phyloP scores from a whole-genome alignment of 2,329 filamentous ascomycete species.

The Thermochaetoides dissita region DNA sequence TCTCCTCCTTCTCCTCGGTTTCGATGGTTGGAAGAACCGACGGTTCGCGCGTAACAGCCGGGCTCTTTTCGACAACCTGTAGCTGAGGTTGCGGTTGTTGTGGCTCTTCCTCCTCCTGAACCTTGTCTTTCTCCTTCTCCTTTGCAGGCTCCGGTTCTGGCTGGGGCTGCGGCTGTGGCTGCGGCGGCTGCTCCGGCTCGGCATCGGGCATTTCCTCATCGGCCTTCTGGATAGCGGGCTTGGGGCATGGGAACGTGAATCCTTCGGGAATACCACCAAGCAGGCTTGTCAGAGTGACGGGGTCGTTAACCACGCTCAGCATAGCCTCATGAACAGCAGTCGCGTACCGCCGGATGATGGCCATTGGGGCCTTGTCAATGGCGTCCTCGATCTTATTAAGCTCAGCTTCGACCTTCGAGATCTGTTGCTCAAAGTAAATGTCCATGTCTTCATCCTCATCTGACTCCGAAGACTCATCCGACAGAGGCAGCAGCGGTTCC shows the following conservation, averaged over 20 bases:
- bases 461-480: conserved; percentile 36
- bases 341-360: conserved; percentile 33
- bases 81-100: no score
- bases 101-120: no score
- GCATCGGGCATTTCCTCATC: conserved; percentile 6
- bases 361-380: conserved; percentile 24
- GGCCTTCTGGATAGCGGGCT: conserved; percentile 3
- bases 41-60: conserved; percentile 6
- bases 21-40: conserved; percentile 11
- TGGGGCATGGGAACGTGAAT: conserved; percentile 15
- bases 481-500: conserved; percentile 1
- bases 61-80: no score
- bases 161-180: neutral
- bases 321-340: conserved; percentile 34
- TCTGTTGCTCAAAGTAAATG: conserved; percentile 40
- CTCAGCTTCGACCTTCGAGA: conserved; percentile 35
- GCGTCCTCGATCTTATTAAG: conserved; percentile 31
- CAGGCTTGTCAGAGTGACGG: conserved; percentile 29
- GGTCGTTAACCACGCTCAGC: conserved; percentile 31
- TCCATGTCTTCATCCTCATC: conserved; percentile 45
- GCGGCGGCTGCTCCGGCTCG: neutral
- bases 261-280: conserved; percentile 27
- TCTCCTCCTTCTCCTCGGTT: conserved; percentile 6
- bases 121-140: neutral
- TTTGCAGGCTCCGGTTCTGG: neutral